Evolutionary conservation across 176 grass and related monocot species (phyloP).

Genomic region (Zea luxurians): DNA sequence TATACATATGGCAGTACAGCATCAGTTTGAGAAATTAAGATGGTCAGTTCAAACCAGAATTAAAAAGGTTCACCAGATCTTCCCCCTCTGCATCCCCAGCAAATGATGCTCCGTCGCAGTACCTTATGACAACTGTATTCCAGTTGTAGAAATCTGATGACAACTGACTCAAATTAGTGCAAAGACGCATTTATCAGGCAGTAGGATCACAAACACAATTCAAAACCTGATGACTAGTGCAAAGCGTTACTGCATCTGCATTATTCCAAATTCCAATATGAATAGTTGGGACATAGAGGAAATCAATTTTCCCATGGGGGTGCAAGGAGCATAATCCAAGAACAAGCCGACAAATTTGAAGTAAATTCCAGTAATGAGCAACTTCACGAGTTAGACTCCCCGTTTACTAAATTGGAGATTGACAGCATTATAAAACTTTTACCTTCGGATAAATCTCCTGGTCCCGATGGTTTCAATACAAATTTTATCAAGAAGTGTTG

Average conservation of each 20-base stretch:
- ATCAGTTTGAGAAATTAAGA: not conserved
- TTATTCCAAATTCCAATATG: not conserved
- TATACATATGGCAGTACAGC: constrained; percentile 21
- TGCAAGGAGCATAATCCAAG: no score
- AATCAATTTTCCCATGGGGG: no score
- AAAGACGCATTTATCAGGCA: not conserved
- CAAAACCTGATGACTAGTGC: not conserved
- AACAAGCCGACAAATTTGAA: no score
- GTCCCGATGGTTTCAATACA: no score
- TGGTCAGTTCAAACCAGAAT: not conserved
- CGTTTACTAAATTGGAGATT: no score
- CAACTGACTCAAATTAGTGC: not conserved
- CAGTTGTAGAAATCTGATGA: constrained; percentile 75
- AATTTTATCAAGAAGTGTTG: no score
- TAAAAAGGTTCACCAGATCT: constrained; percentile 35
- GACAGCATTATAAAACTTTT: no score
- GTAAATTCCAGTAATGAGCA: no score
- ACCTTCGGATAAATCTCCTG: no score
- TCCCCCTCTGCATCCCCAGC: constrained; percentile 59
- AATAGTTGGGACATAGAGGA: not conserved
- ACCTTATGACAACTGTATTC: constrained; percentile 78
- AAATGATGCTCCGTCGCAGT: constrained; percentile 80
- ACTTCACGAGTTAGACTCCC: no score
- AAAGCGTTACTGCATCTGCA: not conserved
- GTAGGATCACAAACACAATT: constrained; percentile 17